A percentile compares a stretch with the other conserved stretches of the same genome.
Evolutionary conservation across 495 filamentous ascomycete genomes (phyloP).

Genomic region (Penicillium herquei): DNA sequence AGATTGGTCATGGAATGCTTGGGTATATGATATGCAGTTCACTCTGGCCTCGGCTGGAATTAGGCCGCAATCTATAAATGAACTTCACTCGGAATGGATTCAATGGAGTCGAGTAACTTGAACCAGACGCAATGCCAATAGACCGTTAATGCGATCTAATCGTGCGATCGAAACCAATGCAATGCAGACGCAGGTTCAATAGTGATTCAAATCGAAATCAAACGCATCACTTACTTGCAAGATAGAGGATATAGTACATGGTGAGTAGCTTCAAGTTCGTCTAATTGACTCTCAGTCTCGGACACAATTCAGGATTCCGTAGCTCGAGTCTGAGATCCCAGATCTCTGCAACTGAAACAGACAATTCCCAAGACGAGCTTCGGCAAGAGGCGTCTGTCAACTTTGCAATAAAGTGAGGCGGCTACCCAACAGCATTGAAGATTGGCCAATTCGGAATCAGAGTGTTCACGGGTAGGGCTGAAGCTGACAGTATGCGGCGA

Average conservation of each 20-base stretch:
- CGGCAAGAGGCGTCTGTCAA: slow-evolving; percentile 21
- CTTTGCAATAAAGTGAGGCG: slow-evolving; percentile 29
- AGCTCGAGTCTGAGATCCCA: neutral
- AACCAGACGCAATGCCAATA: neutral
- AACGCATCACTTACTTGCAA: slow-evolving; percentile 55
- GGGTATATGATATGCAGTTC: no score
- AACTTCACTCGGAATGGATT: no score
- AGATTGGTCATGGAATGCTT: no score
- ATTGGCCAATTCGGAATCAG: slow-evolving; percentile 16
- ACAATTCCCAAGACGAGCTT: neutral
- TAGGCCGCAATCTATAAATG: no score
- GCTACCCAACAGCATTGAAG: slow-evolving; percentile 35
- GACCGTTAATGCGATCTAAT: neutral
- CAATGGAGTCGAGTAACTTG: neutral
- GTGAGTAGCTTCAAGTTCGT: neutral
- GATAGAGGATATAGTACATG: slow-evolving; percentile 71
- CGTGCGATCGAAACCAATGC: neutral
- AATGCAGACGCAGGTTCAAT: neutral
- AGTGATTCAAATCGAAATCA: neutral
- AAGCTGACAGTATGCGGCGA: slow-evolving; percentile 24
- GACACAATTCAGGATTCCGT: no score
- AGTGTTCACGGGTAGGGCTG: slow-evolving; percentile 20
- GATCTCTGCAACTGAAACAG: no score
- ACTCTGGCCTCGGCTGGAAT: no score
- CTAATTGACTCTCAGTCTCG: no score